These are phyloP conservation scores for Fusarium duplospermum DNA, from an alignment of 2,329 filamentous ascomycete species.

Conservation along the genomic window DNA sequence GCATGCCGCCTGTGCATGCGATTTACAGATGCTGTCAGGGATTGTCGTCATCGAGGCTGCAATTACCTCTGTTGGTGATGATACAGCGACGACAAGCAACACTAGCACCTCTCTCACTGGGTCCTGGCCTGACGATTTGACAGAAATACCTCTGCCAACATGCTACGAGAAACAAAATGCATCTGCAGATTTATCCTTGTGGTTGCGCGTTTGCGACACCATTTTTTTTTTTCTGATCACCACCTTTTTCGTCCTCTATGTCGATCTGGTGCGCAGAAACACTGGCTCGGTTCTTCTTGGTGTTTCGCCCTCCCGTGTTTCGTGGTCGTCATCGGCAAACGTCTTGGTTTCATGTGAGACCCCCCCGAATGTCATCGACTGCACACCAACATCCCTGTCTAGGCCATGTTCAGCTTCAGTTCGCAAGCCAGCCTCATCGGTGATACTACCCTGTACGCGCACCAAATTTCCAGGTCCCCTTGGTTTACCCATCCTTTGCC, in stretches of 20 bases:
- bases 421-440: slow-evolving; percentile 36
- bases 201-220: background rate
- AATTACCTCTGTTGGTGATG: slow-evolving; percentile 1
- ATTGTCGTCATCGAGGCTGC: background rate
- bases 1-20: slow-evolving; percentile 24
- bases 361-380: slow-evolving; percentile 35
- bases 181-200: background rate
- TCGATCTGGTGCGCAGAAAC: background rate
- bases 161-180: background rate
- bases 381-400: slow-evolving; percentile 19
- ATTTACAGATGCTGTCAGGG: slow-evolving; percentile 5
- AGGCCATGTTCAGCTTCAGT: slow-evolving; percentile 31
- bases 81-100: background rate
- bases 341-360: slow-evolving; percentile 35
- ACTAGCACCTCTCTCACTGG: background rate
- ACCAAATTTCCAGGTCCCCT: slow-evolving; percentile 21
- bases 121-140: background rate
- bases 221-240: background rate
- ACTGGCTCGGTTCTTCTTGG: slow-evolving; percentile 1
- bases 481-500: background rate
- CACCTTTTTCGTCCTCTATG: background rate
- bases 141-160: background rate
- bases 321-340: slow-evolving; percentile 32
- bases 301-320: slow-evolving; percentile 19
- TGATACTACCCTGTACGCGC: slow-evolving; percentile 26